Percentiles rank a stretch among this genome's conserved stretches.
Conservation (phyloP, 768 basidiomycete species). For the Boletus bicolor region DNA sequence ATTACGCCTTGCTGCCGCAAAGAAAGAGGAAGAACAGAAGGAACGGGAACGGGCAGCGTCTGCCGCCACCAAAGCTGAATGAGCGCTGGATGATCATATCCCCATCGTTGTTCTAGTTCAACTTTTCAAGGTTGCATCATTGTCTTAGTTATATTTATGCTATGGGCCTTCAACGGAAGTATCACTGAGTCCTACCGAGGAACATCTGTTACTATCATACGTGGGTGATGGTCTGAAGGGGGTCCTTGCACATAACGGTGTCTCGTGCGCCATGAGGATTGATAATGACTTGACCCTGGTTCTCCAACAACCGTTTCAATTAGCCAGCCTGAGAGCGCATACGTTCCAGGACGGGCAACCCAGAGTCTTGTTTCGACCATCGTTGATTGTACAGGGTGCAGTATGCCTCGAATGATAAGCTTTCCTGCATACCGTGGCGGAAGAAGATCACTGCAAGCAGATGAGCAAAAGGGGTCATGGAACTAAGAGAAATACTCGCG, state of each 20-base stretch:
- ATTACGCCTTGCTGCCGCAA: constrained; percentile 49
- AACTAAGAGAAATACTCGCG: constrained; percentile 11
- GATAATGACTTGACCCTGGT: constrained; percentile 7
- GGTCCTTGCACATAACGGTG: constrained; percentile 41
- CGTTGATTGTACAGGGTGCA: constrained; percentile 48
- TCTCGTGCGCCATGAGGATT: constrained; percentile 33
- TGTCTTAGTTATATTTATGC: constrained; percentile 14
- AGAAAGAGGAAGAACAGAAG: constrained; percentile 45
- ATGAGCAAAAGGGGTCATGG: constrained; percentile 6
- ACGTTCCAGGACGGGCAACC: constrained; percentile 60
- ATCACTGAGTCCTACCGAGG: constrained; percentile 5
- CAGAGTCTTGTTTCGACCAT: constrained; percentile 53
- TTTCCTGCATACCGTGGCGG: constrained; percentile 61
- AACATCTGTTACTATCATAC: constrained; percentile 33
- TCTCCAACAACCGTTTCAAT: constrained; percentile 65
- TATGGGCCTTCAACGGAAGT: constrained; percentile 2
- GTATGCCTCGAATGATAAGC: constrained; percentile 59
- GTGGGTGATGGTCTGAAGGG: constrained; percentile 25
- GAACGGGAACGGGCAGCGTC: constrained; percentile 29
- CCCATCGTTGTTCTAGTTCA: constrained; percentile 3
- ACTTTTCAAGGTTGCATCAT: background rate
- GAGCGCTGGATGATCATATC: constrained; percentile 15
- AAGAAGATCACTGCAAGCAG: constrained; percentile 36
- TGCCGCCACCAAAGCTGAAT: constrained; percentile 18
- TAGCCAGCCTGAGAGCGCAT: constrained; percentile 65